Base-by-base conservation (phyloP, 2,329 filamentous ascomycete genomes). In the Tolypocladium amazonense region DNA sequence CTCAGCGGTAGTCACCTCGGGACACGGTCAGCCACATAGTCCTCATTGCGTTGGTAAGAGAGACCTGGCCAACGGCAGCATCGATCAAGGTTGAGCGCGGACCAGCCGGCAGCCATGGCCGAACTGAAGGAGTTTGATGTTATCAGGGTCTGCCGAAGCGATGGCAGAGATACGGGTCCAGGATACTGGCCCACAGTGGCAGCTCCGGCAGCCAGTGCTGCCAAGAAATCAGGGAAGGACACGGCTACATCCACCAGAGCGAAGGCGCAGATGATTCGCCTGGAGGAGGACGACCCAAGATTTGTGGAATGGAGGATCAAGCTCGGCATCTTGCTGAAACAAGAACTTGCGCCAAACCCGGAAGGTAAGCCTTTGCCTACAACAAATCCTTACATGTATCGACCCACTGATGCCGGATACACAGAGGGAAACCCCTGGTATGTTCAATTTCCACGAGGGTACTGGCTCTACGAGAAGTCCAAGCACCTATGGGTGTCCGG, bases 401-500 rank as follows among this genome's bases (percentile, higher is more conserved):
- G 18, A n/a, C 9, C 2, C 50, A 33, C 30, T 64, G 35, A 64
- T 55, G 8, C 33, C 63, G 59, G 20, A 52, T n/a, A 8, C 18
- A 8, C 43, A 78, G 76, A 78, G 59, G 76, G 76, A 27, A 73
- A 76, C 53, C 62, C 76, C 0, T 79, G 76, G 76, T 74, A 75
- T 58, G 70, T 78, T 12, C 69, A 75, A n/a, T 77, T 79, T 30
- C 76, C 76, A 18, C 65, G 71, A 30, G 76, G 76, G 2, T 79
- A 79, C 65, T 79, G 76, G 76, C 67, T 79, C 3, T 79, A 79
- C 59, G 73, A 79, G 64, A 76, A 76, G 56, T 78, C 76, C 4
- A 78, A 78, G 60, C 76, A 80, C 60, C 76, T 79, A 25, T 79
- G 77, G 71, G 73, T 81, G 4, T 80, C 78, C 6, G 78, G 78